phyloP scores from a whole-genome alignment of 2,329 filamentous ascomycete species.

The Exophiala oligosperma region DNA sequence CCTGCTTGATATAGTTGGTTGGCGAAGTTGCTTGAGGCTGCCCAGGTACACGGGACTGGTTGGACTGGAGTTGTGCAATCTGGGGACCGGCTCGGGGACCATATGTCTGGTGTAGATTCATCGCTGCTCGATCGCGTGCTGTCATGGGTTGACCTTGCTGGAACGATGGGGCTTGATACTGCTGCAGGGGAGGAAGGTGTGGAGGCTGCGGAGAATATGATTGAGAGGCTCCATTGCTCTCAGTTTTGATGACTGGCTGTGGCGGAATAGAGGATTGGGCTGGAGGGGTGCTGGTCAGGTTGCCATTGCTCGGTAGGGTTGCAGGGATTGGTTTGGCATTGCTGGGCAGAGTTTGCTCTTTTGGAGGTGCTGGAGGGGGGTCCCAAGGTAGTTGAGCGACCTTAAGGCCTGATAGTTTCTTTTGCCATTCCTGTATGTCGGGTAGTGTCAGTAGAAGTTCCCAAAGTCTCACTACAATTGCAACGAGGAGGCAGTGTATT shows the following conservation, averaged over 20 bases:
- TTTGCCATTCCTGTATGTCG: constrained; percentile 77
- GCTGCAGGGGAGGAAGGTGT: constrained; percentile 14
- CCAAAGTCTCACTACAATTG: background rate
- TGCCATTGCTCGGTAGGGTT: constrained; percentile 28
- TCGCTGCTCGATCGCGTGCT: constrained; percentile 30
- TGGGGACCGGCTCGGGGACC: constrained; percentile 30
- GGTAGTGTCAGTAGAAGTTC: background rate
- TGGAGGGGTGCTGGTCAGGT: constrained; percentile 35
- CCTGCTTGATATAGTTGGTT: constrained; percentile 30
- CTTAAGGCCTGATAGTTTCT: constrained; percentile 79
- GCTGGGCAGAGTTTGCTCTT: constrained; percentile 38
- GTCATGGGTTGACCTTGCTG: constrained; percentile 31
- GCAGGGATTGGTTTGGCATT: constrained; percentile 32
- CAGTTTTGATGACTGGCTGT: constrained; percentile 22
- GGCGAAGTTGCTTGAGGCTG: constrained; percentile 46
- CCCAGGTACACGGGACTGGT: constrained; percentile 32
- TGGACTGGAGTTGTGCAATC: constrained; percentile 33
- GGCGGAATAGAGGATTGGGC: constrained; percentile 33
- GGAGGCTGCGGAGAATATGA: constrained; percentile 22
- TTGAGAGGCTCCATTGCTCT: constrained; percentile 11
- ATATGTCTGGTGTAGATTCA: constrained; percentile 28
- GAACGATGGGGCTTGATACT: constrained; percentile 34
- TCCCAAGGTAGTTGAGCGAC: constrained; percentile 96
- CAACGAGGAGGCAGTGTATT: background rate
- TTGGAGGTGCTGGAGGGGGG: constrained; percentile 68